phyloP scores from a whole-genome alignment of 2,329 filamentous ascomycete genomes.

The Xylaria sp. region DNA sequence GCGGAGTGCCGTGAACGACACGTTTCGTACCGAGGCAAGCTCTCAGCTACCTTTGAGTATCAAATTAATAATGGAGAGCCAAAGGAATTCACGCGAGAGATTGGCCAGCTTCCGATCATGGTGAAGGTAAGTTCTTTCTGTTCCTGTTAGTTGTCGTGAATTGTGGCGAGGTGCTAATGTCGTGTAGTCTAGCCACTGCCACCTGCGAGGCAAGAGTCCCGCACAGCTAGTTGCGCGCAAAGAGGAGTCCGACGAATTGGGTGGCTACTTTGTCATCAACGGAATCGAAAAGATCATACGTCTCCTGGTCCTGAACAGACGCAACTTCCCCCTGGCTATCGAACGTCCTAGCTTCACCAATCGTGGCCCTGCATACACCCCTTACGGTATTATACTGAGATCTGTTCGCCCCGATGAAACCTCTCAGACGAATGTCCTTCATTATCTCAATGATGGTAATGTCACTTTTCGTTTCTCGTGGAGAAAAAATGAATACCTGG shows the following conservation, averaged over 20 bases:
- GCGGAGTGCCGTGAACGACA: slow-evolving; percentile 93
- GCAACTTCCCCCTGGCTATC: slow-evolving; percentile 95
- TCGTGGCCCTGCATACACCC: slow-evolving; percentile 80
- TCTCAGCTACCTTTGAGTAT: slow-evolving; percentile 79
- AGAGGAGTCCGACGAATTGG: slow-evolving; percentile 93
- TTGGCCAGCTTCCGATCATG: slow-evolving; percentile 91
- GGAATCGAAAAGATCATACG: slow-evolving; percentile 96
- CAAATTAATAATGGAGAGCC: slow-evolving; percentile 82
- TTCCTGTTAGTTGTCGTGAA: background rate
- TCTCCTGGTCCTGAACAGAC: slow-evolving; percentile 79
- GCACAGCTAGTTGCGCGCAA: slow-evolving; percentile 77
- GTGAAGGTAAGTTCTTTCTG: slow-evolving; percentile 57
- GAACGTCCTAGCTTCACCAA: slow-evolving; percentile 83
- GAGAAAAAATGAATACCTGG: slow-evolving; percentile 94
- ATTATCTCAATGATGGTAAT: slow-evolving; percentile 93
- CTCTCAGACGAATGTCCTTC: slow-evolving; percentile 92
- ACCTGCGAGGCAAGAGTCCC: slow-evolving; percentile 80
- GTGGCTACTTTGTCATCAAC: slow-evolving; percentile 96
- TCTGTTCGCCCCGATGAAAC: slow-evolving; percentile 96
- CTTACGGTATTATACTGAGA: slow-evolving; percentile 84
- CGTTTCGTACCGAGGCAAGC: slow-evolving; percentile 80
- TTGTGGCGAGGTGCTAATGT: slow-evolving; percentile 10
- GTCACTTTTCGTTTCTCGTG: slow-evolving; percentile 96
- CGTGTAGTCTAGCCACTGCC: slow-evolving; percentile 74
- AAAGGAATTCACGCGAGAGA: slow-evolving; percentile 73